These are phyloP conservation scores for Penicillium nucicola DNA, from an alignment of 495 filamentous ascomycete species.

Conservation along the genomic window DNA sequence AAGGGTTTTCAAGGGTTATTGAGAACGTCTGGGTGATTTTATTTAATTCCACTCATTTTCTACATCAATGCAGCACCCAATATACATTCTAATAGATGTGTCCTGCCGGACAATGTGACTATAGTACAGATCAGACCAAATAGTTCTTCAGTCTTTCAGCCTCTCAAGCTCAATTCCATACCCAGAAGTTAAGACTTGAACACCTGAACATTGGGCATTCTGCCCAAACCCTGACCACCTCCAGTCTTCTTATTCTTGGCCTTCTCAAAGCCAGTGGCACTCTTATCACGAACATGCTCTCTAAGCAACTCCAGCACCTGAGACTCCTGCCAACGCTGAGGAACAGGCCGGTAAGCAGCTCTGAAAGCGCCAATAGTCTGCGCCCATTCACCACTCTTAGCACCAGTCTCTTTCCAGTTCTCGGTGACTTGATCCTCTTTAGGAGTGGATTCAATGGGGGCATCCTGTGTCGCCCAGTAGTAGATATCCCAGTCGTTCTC, in stretches of 20 bases:
- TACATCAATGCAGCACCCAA: background rate
- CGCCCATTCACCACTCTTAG: conserved; percentile 80
- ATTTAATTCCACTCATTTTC: background rate
- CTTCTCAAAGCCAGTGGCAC: conserved; percentile 50
- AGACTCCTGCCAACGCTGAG: conserved; percentile 75
- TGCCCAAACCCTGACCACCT: conserved; percentile 46
- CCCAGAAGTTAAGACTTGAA: conserved; percentile 30
- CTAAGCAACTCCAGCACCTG: conserved; percentile 74
- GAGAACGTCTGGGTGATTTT: no score
- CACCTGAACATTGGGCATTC: conserved; percentile 53
- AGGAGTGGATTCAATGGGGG: conserved; percentile 41
- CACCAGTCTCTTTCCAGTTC: conserved; percentile 50
- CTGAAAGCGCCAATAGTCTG: conserved; percentile 94
- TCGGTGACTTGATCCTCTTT: conserved; percentile 49
- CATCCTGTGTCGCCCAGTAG: conserved; percentile 98
- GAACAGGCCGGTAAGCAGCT: conserved; percentile 90
- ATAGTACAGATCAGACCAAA: conserved; percentile 8
- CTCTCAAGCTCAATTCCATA: background rate
- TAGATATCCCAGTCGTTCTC: conserved; percentile 99
- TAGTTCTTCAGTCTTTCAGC: background rate
- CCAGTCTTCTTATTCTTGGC: conserved; percentile 45
- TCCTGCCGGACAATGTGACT: conserved; percentile 1
- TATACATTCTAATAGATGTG: background rate
- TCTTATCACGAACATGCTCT: conserved; percentile 69
- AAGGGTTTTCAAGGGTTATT: background rate